Evolutionary conservation across 495 filamentous ascomycete species (phyloP).

Genomic region (Rostrohypoxylon terebratum): DNA sequence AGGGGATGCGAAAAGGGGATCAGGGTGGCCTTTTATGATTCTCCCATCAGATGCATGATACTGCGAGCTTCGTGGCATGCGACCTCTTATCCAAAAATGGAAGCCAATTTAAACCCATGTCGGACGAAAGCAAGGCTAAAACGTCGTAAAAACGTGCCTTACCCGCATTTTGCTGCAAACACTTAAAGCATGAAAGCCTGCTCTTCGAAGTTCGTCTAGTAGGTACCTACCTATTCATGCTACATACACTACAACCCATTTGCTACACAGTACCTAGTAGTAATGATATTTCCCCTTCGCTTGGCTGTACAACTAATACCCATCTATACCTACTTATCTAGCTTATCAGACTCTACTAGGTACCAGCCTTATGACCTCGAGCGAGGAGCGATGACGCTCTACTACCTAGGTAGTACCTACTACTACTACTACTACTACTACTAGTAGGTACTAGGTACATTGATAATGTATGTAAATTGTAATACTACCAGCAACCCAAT

Average conservation of each 20-base stretch:
- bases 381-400: background rate
- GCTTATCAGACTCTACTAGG: background rate
- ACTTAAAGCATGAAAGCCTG: conserved; percentile 32
- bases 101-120: conserved; percentile 46
- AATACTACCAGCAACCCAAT: background rate
- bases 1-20: background rate
- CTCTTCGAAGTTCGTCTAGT: no score
- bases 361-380: conserved; percentile 3
- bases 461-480: background rate
- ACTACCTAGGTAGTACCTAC: no score
- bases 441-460: no score
- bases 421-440: no score
- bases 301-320: conserved; percentile 8
- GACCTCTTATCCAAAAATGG: conserved; percentile 30
- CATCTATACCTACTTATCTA: no score
- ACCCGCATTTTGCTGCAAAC: conserved; percentile 43
- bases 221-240: conserved; percentile 18
- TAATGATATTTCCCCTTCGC: background rate
- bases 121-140: conserved; percentile 20
- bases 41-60: background rate
- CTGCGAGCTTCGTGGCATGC: conserved; percentile 21
- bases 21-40: conserved; percentile 23
- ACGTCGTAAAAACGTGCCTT: conserved; percentile 33
- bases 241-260: no score
- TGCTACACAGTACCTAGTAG: no score